phyloP scores from a whole-genome alignment of 345 rosid genomes.

The thale cress (Arabidopsis thaliana) region TAIR10.1 NC_003075.7:7213001-7213500 shows the following conservation, averaged over 20 bases:
- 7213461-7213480: neutral
- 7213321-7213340: neutral
- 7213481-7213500: slow-evolving; percentile 36
- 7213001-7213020: slow-evolving; percentile 10
- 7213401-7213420: slow-evolving; percentile 24
- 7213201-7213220: neutral
- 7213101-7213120: slow-evolving; percentile 3
- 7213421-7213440: slow-evolving; percentile 33
- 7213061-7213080: neutral
- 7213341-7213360: slow-evolving; percentile 29
- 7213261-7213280: slow-evolving; percentile 12
- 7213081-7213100: neutral
- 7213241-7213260: neutral
- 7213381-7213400: slow-evolving; percentile 17
- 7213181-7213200: neutral
- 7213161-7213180: neutral
- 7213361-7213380: slow-evolving; percentile 7
- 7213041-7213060: slow-evolving; percentile 11
- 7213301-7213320: slow-evolving; percentile 1
- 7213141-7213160: slow-evolving; percentile 11
- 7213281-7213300: slow-evolving; percentile 4
- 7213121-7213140: neutral
- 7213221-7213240: neutral
- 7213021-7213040: neutral
- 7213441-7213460: slow-evolving; percentile 24